phyloP scores from a whole-genome alignment of 768 basidiomycete genomes.

The Suillus subluteus region DNA sequence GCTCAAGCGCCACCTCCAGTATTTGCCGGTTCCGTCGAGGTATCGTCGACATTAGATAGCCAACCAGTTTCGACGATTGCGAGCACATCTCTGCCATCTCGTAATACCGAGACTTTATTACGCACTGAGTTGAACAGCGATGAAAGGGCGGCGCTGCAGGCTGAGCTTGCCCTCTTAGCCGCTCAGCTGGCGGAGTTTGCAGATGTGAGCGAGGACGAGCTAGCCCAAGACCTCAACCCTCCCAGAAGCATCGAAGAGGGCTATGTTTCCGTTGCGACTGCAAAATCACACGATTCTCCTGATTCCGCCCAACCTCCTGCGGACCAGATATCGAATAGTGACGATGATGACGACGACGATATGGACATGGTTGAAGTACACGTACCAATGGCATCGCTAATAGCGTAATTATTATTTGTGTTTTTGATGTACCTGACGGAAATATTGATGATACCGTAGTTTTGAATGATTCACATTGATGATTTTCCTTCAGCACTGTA shows the following conservation, averaged over 20 bases:
- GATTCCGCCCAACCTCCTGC: not conserved
- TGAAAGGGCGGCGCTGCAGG: slow-evolving; percentile 70
- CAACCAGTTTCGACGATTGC: slow-evolving; percentile 5
- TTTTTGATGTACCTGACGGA: slow-evolving; percentile 1
- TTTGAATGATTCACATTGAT: not conserved
- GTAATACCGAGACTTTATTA: slow-evolving; percentile 10
- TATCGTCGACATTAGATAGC: slow-evolving; percentile 11
- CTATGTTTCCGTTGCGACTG: not conserved
- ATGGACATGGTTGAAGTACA: slow-evolving; percentile 34
- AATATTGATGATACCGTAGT: slow-evolving; percentile 10
- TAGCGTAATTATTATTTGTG: slow-evolving; percentile 16
- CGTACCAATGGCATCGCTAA: slow-evolving; percentile 21
- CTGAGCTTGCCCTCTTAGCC: slow-evolving; percentile 71
- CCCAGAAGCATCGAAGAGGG: not conserved
- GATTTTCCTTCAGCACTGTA: not conserved
- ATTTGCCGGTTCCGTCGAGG: not conserved
- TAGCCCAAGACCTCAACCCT: slow-evolving; percentile 31
- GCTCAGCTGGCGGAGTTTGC: slow-evolving; percentile 73
- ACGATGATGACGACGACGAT: slow-evolving; percentile 16
- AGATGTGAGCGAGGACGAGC: slow-evolving; percentile 40
- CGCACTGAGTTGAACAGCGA: slow-evolving; percentile 39
- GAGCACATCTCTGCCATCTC: slow-evolving; percentile 10
- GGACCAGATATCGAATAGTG: slow-evolving; percentile 1
- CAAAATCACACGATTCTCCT: not conserved
- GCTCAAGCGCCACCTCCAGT: slow-evolving; percentile 6